These are phyloP conservation scores for Beauveria caledonica DNA, from an alignment of 2,329 filamentous ascomycete species.

Conservation along the genomic window DNA sequence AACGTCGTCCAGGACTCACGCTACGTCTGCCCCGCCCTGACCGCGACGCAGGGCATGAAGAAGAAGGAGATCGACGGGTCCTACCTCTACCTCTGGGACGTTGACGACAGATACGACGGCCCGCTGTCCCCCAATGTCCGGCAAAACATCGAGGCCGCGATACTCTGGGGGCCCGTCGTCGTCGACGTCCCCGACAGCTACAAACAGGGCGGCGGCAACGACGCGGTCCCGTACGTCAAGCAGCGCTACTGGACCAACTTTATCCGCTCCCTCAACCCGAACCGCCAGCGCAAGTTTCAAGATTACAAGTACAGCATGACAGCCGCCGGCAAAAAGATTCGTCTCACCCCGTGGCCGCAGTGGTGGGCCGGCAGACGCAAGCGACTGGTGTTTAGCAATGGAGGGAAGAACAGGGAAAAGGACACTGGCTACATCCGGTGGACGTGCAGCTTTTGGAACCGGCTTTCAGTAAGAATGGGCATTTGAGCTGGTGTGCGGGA, in stretches of 20 bases:
- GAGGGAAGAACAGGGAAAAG: neutral
- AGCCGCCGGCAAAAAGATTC: neutral
- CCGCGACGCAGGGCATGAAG: slow-evolving; percentile 22
- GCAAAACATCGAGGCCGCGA: slow-evolving; percentile 58
- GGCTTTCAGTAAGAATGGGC: neutral
- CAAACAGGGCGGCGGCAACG: slow-evolving; percentile 41
- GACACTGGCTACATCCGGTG: neutral
- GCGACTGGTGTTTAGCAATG: neutral
- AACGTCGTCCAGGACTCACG: slow-evolving; percentile 28
- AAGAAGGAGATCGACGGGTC: slow-evolving; percentile 29
- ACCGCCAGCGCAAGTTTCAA: slow-evolving; percentile 25
- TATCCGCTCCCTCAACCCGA: slow-evolving; percentile 58
- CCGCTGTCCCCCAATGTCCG: slow-evolving; percentile 52
- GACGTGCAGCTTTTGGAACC: neutral
- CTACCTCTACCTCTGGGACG: slow-evolving; percentile 65
- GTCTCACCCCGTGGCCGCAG: neutral
- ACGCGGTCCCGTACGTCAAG: slow-evolving; percentile 48
- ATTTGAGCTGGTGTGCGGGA: neutral
- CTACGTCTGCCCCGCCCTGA: slow-evolving; percentile 28
- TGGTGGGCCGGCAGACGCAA: neutral
- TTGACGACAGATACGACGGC: slow-evolving; percentile 48
- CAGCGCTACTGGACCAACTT: slow-evolving; percentile 72
- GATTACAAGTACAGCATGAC: neutral
- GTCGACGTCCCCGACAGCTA: slow-evolving; percentile 46
- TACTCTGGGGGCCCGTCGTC: slow-evolving; percentile 57